Percentiles rank a stretch among this genome's conserved stretches.
Conservation (phyloP, 331 rosid genomes). For the Rosa hybrid region DNA sequence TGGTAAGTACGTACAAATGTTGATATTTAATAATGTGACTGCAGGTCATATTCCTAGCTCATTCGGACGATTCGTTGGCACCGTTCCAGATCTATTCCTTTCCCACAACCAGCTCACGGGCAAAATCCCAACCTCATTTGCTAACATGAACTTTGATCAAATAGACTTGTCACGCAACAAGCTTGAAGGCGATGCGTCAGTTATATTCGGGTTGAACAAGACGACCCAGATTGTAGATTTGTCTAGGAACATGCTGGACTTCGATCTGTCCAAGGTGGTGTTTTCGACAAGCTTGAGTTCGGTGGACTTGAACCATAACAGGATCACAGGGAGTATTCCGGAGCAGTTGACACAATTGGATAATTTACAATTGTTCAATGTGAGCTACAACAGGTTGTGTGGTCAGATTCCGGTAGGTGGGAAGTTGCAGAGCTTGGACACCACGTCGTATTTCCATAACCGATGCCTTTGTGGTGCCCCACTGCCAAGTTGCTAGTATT, state of each 20-base stretch:
- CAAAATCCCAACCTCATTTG: constrained; percentile 36
- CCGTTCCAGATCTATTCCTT: constrained; percentile 24
- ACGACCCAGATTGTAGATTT: constrained; percentile 44
- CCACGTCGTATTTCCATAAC: constrained; percentile 47
- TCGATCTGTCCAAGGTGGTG: constrained; percentile 45
- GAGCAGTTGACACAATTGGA: constrained; percentile 38
- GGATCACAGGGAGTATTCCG: constrained; percentile 49
- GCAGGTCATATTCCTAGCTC: constrained; percentile 56
- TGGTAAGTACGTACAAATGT: no score
- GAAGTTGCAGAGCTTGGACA: constrained; percentile 48
- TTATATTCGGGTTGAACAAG: constrained; percentile 54
- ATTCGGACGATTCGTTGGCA: constrained; percentile 40
- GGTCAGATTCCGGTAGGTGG: constrained; percentile 75
- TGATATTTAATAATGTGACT: background rate
- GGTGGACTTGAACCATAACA: constrained; percentile 62
- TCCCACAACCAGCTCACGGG: constrained; percentile 16
- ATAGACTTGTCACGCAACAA: constrained; percentile 59
- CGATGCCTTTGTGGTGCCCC: constrained; percentile 69
- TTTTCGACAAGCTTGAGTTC: constrained; percentile 45
- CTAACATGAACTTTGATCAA: constrained; percentile 26
- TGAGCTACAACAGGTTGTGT: constrained; percentile 63
- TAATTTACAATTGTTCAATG: constrained; percentile 45
- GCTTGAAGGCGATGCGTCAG: constrained; percentile 63
- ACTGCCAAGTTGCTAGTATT: constrained; percentile 44
- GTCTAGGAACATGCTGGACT: constrained; percentile 56